Conservation (phyloP, 192 early-diverging fungal genomes). For the Lobosporangium transversale region DNA sequence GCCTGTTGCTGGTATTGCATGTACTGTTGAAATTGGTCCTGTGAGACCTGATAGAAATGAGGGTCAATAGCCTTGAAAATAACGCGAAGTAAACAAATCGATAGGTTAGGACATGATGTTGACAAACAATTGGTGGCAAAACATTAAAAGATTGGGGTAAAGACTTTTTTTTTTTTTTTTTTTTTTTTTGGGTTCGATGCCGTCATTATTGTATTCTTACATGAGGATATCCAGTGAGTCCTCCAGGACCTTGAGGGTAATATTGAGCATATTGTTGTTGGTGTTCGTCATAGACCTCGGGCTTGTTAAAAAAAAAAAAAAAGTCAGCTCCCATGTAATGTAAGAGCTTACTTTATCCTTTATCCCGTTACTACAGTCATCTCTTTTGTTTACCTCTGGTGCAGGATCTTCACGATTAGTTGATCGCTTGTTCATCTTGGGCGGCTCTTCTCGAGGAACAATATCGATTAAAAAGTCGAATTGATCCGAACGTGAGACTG, state of each 20-base stretch:
- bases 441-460: constrained; percentile 89
- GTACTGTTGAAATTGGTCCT: constrained; percentile 51
- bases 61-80: constrained; percentile 22
- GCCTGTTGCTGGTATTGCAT: constrained; percentile 46
- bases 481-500: constrained; percentile 89
- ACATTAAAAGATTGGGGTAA: not conserved
- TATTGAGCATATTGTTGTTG: constrained; percentile 45
- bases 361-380: not conserved
- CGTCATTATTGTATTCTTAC: too few species aligned
- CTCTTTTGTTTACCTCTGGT: constrained; percentile 16
- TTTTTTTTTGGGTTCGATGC: too few species aligned
- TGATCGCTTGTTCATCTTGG: constrained; percentile 21
- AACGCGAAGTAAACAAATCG: too few species aligned
- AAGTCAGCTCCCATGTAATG: too few species aligned
- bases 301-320: constrained; percentile 1
- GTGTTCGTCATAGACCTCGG: constrained; percentile 30
- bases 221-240: constrained; percentile 31
- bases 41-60: constrained; percentile 43
- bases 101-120: too few species aligned
- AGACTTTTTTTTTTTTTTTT: not conserved
- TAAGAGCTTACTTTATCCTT: not conserved
- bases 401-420: constrained; percentile 15
- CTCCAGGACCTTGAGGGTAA: constrained; percentile 35
- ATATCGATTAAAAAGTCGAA: constrained; percentile 99
- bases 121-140: too few species aligned